phyloP scores from a whole-genome alignment of 2,329 filamentous ascomycete genomes.

The Epichloe brachyelytri region DNA sequence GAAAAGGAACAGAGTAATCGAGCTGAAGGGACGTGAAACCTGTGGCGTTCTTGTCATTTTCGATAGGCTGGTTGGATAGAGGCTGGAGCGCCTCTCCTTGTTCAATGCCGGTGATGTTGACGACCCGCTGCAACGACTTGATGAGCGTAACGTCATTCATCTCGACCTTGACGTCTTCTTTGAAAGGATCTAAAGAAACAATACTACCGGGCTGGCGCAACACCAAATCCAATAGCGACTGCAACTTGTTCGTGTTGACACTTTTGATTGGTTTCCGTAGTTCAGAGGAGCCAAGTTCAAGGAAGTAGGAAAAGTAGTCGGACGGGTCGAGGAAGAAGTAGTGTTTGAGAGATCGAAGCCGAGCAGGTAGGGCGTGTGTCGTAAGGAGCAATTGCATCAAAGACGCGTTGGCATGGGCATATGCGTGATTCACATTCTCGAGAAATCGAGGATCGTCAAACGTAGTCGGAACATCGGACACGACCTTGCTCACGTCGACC shows the following conservation, averaged over 20 bases:
- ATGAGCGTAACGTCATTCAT: conserved; percentile 93
- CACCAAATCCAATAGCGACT: conserved; percentile 89
- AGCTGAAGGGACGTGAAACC: conserved; percentile 90
- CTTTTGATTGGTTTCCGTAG: conserved; percentile 77
- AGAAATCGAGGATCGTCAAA: conserved; percentile 88
- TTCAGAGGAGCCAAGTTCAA: conserved; percentile 82
- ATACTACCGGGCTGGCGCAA: conserved; percentile 92
- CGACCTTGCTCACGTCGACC: conserved; percentile 81
- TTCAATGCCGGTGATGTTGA: conserved; percentile 92
- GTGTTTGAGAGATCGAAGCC: conserved; percentile 85
- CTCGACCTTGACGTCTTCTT: conserved; percentile 93
- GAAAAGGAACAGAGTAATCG: conserved; percentile 90
- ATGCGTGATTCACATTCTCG: conserved; percentile 91
- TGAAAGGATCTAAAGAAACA: conserved; percentile 89
- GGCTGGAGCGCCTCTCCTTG: conserved; percentile 73
- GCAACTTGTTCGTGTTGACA: conserved; percentile 86
- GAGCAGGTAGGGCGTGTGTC: conserved; percentile 77
- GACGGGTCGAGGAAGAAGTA: conserved; percentile 98
- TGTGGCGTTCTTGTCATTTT: conserved; percentile 73
- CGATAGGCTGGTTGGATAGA: conserved; percentile 52
- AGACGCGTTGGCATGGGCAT: conserved; percentile 89
- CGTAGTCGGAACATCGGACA: conserved; percentile 75
- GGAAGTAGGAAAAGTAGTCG: conserved; percentile 96
- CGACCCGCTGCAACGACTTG: conserved; percentile 88
- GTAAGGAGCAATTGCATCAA: conserved; percentile 83